These are phyloP conservation scores for Flaveria robusta DNA, from an alignment of 129 eudicot species.

Conservation along the genomic window DNA sequence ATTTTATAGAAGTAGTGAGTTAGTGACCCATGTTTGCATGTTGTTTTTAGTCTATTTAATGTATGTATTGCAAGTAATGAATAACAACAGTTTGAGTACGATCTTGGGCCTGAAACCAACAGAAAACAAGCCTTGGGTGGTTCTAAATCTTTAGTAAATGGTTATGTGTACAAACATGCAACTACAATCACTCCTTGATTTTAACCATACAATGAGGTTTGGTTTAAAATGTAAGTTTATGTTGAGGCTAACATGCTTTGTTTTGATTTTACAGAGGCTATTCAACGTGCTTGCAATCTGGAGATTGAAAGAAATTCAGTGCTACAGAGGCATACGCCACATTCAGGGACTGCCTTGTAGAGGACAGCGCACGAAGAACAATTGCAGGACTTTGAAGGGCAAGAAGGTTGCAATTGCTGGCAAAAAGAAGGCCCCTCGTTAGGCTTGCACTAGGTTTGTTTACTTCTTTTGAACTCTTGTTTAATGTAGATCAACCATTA, in stretches of 20 bases:
- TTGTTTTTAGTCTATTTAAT: too few relatives aligned
- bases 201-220: neutral
- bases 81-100: too few relatives aligned
- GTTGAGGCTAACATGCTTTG: neutral
- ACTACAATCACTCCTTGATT: neutral
- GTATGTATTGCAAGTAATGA: too few relatives aligned
- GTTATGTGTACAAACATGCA: neutral
- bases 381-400: slow-evolving; percentile 85
- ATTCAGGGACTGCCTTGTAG: slow-evolving; percentile 94
- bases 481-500: slow-evolving; percentile 25
- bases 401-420: slow-evolving; percentile 84
- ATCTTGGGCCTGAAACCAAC: too few relatives aligned
- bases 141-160: too few relatives aligned
- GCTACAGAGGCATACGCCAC: slow-evolving; percentile 92
- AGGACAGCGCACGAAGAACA: slow-evolving; percentile 96
- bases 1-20: too few relatives aligned
- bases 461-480: slow-evolving; percentile 9
- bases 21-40: too few relatives aligned
- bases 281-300: slow-evolving; percentile 76
- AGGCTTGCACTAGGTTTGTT: slow-evolving; percentile 7
- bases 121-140: too few relatives aligned
- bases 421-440: slow-evolving; percentile 79
- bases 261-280: slow-evolving; percentile 64
- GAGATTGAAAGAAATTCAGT: slow-evolving; percentile 85
- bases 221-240: neutral